Evolutionary conservation across 2,329 filamentous ascomycete species (phyloP).

Genomic region (Rasamsonia emersonii): DNA sequence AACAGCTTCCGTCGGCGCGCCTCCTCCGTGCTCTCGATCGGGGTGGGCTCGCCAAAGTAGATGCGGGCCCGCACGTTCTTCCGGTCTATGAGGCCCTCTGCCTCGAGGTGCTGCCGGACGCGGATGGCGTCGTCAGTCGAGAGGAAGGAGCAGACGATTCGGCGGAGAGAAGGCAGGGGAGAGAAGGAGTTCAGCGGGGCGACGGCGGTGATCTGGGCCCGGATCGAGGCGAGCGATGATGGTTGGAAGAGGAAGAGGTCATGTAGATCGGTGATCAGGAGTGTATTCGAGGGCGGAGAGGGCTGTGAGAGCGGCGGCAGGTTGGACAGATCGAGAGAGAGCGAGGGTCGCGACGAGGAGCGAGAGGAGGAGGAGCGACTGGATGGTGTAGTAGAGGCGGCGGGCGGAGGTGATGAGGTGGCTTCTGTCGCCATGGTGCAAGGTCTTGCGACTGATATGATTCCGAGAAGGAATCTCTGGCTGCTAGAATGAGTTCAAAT

Average conservation of each 20-base stretch:
- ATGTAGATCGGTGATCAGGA: constrained; percentile 42
- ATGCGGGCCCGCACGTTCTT: constrained; percentile 32
- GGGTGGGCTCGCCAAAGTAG: constrained; percentile 48
- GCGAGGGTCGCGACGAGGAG: constrained; percentile 24
- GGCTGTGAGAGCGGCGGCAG: constrained; percentile 38
- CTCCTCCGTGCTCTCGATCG: constrained; percentile 29
- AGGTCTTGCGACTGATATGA: background rate
- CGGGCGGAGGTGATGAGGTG: constrained; percentile 15
- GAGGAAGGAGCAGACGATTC: constrained; percentile 43
- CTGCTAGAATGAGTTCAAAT: too few species aligned
- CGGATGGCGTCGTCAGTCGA: constrained; percentile 33
- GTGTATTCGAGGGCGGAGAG: constrained; percentile 41
- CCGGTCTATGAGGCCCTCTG: constrained; percentile 23
- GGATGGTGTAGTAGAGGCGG: constrained; percentile 19
- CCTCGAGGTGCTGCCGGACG: constrained; percentile 37
- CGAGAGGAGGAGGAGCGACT: constrained; percentile 13
- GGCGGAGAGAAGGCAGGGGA: constrained; percentile 41
- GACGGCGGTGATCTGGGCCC: constrained; percentile 32
- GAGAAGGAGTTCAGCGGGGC: constrained; percentile 43
- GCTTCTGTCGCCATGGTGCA: constrained; percentile 15
- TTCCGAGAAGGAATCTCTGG: too few species aligned
- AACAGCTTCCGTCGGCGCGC: constrained; percentile 37
- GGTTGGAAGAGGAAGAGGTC: constrained; percentile 40
- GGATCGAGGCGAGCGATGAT: constrained; percentile 33
- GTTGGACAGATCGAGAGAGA: constrained; percentile 39